phyloP scores from a whole-genome alignment of 1,284 basidiomycete species.

The Pseudozyma pruni region DNA sequence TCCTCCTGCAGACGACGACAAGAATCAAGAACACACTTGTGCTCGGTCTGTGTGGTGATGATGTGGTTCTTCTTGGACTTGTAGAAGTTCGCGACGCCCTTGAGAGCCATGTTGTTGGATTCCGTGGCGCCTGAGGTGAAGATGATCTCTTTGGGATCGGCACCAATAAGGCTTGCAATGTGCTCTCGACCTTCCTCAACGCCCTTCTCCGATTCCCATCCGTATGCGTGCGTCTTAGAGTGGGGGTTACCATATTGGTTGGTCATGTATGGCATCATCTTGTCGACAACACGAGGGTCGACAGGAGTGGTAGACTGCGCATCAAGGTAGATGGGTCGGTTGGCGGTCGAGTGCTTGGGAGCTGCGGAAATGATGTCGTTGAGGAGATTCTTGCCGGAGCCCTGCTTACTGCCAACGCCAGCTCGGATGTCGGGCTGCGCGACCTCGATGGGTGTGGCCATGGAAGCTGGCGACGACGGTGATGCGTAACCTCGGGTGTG shows the following conservation, averaged over 20 bases:
- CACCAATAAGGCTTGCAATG: conserved; percentile 90
- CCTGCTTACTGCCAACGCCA: conserved; percentile 50
- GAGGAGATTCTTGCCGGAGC: conserved; percentile 44
- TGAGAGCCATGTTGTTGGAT: conserved; percentile 97
- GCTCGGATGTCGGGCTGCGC: conserved; percentile 50
- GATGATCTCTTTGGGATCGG: conserved; percentile 93
- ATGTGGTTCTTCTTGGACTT: conserved; percentile 71
- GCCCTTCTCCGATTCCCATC: conserved; percentile 96
- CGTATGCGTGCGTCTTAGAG: conserved; percentile 96
- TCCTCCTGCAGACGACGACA: conserved; percentile 94
- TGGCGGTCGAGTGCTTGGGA: conserved; percentile 45
- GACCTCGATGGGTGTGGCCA: conserved; percentile 61
- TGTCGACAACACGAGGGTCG: conserved; percentile 95
- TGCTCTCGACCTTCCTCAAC: conserved; percentile 92
- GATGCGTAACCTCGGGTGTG: conserved; percentile 44
- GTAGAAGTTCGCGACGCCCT: conserved; percentile 90
- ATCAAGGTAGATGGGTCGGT: conserved; percentile 66
- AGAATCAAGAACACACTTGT: conserved; percentile 99
- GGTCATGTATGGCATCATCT: conserved; percentile 94
- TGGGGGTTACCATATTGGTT: conserved; percentile 99
- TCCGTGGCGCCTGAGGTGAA: conserved; percentile 99
- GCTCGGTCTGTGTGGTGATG: conserved; percentile 75
- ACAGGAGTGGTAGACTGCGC: conserved; percentile 85
- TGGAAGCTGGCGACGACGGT: conserved; percentile 52
- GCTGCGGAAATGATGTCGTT: conserved; percentile 43